Evolutionary conservation across 1,284 basidiomycete species (phyloP).

Genomic region (Pulchroboletus neoregius): DNA sequence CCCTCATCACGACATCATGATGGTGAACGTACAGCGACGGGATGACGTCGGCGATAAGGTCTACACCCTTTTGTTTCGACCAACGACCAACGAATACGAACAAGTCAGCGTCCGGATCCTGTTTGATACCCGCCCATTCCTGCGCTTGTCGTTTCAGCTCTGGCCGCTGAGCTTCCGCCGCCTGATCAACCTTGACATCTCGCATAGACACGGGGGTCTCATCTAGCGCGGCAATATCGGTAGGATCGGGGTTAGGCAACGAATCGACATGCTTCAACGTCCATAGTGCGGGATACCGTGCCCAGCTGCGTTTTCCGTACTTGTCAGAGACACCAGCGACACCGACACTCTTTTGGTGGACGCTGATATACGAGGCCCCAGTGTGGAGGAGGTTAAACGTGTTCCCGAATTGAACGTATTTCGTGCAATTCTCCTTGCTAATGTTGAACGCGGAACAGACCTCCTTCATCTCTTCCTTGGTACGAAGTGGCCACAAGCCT

Average conservation of each 20-base stretch:
- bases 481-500: constrained; percentile 90
- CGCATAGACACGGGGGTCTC: constrained; percentile 69
- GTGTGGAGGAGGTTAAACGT: constrained; percentile 93
- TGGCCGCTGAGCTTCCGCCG: constrained; percentile 83
- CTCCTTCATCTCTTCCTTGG: constrained; percentile 96
- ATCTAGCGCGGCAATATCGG: constrained; percentile 88
- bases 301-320: constrained; percentile 93
- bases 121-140: constrained; percentile 89
- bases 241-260: constrained; percentile 88
- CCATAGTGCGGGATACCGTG: constrained; percentile 91
- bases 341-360: constrained; percentile 87
- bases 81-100: constrained; percentile 95
- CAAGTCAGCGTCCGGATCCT: constrained; percentile 83
- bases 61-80: constrained; percentile 96
- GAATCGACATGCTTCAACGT: constrained; percentile 93
- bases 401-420: constrained; percentile 95
- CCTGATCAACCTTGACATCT: constrained; percentile 74
- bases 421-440: constrained; percentile 89
- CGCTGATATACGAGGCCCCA: constrained; percentile 85
- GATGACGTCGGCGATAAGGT: constrained; percentile 92
- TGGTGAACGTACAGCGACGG: constrained; percentile 64
- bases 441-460: constrained; percentile 96
- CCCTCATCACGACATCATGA: constrained; percentile 5
- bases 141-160: constrained; percentile 88
- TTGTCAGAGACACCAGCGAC: constrained; percentile 96